These are phyloP conservation scores for Casaregolazyma lundiana DNA, from an alignment of 1,139 yeast species.

Conservation along the genomic window DNA sequence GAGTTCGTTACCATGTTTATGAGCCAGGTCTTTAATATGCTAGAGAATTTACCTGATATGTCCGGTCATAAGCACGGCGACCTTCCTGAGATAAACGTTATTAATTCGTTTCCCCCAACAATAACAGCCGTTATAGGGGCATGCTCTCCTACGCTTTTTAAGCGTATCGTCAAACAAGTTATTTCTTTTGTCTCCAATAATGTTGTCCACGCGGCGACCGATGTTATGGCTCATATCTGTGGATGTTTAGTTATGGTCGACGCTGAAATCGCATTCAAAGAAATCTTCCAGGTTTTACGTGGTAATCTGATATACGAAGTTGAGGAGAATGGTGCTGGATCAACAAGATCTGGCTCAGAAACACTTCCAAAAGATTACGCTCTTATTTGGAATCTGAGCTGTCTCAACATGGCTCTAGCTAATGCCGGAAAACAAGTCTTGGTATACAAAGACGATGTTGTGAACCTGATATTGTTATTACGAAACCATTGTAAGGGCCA, in stretches of 20 bases:
- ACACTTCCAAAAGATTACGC: constrained; percentile 74
- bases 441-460: constrained; percentile 43
- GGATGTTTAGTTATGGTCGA: constrained; percentile 65
- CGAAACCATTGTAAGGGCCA: constrained; percentile 69
- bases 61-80: constrained; percentile 27
- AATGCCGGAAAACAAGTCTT: constrained; percentile 57
- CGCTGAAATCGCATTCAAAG: constrained; percentile 46
- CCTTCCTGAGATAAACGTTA: constrained; percentile 39
- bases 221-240: constrained; percentile 64
- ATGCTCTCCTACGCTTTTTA: constrained; percentile 55
- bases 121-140: constrained; percentile 67
- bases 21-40: constrained; percentile 55
- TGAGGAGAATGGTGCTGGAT: constrained; percentile 81
- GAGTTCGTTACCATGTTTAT: constrained; percentile 55
- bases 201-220: constrained; percentile 62
- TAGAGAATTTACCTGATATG: constrained; percentile 65
- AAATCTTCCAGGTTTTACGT: constrained; percentile 44
- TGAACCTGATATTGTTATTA: constrained; percentile 47
- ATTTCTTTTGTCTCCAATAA: constrained; percentile 55
- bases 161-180: constrained; percentile 47
- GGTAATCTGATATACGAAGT: constrained; percentile 63
- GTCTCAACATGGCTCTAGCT: constrained; percentile 67
- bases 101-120: constrained; percentile 59
- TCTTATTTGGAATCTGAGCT: constrained; percentile 65
- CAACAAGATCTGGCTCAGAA: constrained; percentile 62